A percentile compares a stretch with the other conserved stretches of the same genome.
Evolutionary conservation across 2,329 filamentous ascomycete species (phyloP).

Genomic region (Akanthomyces muscarius): DNA sequence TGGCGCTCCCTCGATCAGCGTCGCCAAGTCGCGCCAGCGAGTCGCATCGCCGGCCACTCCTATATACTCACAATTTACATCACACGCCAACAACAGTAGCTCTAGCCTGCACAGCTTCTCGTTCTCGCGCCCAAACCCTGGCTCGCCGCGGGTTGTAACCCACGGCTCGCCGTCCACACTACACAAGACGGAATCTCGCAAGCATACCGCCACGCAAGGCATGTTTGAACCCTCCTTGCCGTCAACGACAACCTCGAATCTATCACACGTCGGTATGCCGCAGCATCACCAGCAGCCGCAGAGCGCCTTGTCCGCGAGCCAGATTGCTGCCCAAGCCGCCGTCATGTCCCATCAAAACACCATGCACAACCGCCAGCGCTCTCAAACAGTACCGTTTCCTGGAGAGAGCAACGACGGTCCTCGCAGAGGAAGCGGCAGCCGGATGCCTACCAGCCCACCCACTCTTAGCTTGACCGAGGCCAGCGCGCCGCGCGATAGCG

Average conservation of each 20-base stretch:
- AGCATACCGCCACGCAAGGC: conserved; percentile 70
- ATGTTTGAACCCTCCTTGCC: conserved; percentile 72
- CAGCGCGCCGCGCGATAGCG: conserved; percentile 55
- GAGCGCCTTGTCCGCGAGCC: conserved; percentile 56
- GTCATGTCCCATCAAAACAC: conserved; percentile 60
- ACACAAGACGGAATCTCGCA: conserved; percentile 50
- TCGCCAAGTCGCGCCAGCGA: conserved; percentile 44
- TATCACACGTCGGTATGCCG: conserved; percentile 46
- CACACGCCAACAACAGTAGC: conserved; percentile 45
- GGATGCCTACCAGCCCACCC: conserved; percentile 56
- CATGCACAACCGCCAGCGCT: conserved; percentile 60
- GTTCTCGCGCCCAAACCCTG: conserved; percentile 51
- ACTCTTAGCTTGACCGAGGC: conserved; percentile 62
- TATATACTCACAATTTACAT: conserved; percentile 46
- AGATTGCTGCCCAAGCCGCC: conserved; percentile 76
- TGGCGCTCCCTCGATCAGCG: conserved; percentile 34
- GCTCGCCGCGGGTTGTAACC: conserved; percentile 28
- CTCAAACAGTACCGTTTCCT: conserved; percentile 65
- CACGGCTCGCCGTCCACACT: conserved; percentile 29
- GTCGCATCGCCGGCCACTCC: conserved; percentile 40
- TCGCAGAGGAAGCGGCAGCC: conserved; percentile 43
- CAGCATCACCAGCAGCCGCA: conserved; percentile 37
- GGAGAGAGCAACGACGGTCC: conserved; percentile 41
- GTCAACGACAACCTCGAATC: conserved; percentile 54
- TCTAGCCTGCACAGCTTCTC: conserved; percentile 50